Base-by-base conservation (phyloP, 1,284 basidiomycete species). In the Exobasidium rhododendri region DNA sequence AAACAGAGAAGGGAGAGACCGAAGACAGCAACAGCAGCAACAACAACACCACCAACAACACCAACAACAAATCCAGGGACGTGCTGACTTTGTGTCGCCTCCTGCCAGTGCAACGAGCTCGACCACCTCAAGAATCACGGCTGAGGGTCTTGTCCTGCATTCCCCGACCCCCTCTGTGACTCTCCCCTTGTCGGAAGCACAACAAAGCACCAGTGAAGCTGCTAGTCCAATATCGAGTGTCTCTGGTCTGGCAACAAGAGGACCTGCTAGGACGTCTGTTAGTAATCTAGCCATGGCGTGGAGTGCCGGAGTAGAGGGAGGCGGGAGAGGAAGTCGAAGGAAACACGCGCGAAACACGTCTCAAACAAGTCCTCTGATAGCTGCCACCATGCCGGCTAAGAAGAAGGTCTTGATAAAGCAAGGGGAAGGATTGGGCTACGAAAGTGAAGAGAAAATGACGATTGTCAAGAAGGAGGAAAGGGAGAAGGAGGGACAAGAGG, bases 201-300 rank as follows among this genome's bases (percentile, higher is more conserved):
- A 17, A 22, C 28, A n/a, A 50, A 56, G 50, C 22, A 35, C 47
- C 14, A 31, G 10, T 7, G 47, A 20, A 10, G 20, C 7, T 50
- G 24, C 14, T 20, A 31, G 29, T 20, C 47, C 47, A 24, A 50
- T 24, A 7, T 24, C 24, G 7, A 50, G 47, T 50, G 20, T 24
- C 22, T 20, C 20, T 2, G 74, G 66, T 20, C 55, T 79, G 40
- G 77, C 76, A 11, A 79, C 77, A 1, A 67, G 69, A n/a, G 77
- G 77, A 7, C 61, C 70, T 24, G 71, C 69, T 56, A 69, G 77
- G n/a, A 79, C 77, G 13, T 78, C 76, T 3, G 67, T 76, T 22
- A 73, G 70, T 30, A 79, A 79, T 32, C 63, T 79, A 26, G 76
- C 77, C 7, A 67, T 77, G 28, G 75, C 75, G 56, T 79, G 77